phyloP scores from a whole-genome alignment of 23 red algal genomes.

The Gracilariopsis chorda region DNA sequence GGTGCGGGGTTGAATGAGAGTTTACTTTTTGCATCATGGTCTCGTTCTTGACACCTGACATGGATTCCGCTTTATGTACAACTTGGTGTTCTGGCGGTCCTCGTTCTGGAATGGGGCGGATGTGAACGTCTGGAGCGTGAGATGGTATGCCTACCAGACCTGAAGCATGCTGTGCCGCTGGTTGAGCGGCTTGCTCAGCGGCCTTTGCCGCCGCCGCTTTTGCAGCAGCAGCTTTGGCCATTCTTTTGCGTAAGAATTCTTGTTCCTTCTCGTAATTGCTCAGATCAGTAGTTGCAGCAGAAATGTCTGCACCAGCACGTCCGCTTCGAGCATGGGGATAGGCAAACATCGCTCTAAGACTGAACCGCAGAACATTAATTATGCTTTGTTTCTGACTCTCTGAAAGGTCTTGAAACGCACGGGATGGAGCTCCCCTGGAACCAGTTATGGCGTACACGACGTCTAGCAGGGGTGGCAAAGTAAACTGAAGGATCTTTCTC shows the following conservation, averaged over 20 bases:
- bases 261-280: constrained; percentile 25
- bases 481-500: constrained; percentile 45
- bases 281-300: constrained; percentile 20
- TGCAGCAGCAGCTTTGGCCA: neutral
- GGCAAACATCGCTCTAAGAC: constrained; percentile 12
- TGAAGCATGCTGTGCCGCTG: neutral
- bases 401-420: constrained; percentile 28
- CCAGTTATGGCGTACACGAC: constrained; percentile 38
- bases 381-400: constrained; percentile 45
- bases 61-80: neutral
- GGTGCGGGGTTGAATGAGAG: neutral
- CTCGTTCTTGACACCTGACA: neutral
- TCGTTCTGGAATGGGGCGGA: neutral
- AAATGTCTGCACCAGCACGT: constrained; percentile 13
- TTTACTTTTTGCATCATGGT: neutral
- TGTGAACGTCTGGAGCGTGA: neutral
- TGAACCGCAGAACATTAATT: constrained; percentile 30
- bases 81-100: neutral
- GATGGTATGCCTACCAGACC: neutral
- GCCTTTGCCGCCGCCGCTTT: neutral
- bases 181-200: neutral
- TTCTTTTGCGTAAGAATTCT: constrained; percentile 31
- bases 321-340: constrained; percentile 34
- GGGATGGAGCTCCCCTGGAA: neutral
- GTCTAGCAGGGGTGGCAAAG: constrained; percentile 56